Evolutionary conservation across 495 filamentous ascomycete species (phyloP).

Genomic region (Penicillium paxilli): DNA sequence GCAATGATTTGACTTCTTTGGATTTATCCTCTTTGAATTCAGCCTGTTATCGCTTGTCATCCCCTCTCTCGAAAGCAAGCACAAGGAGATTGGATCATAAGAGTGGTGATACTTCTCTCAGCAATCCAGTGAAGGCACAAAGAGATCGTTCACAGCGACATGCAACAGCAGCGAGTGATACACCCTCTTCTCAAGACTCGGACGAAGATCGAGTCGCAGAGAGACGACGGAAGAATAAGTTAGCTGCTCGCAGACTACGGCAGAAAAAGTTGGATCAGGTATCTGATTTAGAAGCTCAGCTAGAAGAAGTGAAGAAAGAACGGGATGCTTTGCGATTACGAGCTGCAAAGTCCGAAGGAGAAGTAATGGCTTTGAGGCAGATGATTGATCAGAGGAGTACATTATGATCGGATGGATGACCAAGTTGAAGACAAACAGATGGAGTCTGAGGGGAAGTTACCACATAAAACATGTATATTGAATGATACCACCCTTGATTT

Average conservation of each 20-base stretch:
- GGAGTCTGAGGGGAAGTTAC: no score
- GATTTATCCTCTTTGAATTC: neutral
- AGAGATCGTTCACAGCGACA: neutral
- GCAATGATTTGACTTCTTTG: no score
- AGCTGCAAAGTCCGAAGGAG: conserved; percentile 10
- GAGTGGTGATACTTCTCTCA: neutral
- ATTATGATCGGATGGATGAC: no score
- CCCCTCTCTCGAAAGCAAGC: neutral
- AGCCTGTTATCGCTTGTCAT: neutral
- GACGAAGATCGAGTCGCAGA: conserved; percentile 7
- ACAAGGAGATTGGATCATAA: neutral
- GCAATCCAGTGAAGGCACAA: no score
- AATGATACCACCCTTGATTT: no score
- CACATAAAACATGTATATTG: no score
- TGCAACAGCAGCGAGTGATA: neutral
- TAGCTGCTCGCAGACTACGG: conserved; percentile 6
- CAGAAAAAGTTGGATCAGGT: conserved; percentile 8
- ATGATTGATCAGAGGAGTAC: neutral
- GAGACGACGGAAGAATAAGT: conserved; percentile 6
- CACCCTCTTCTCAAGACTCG: conserved; percentile 9
- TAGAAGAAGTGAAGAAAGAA: conserved; percentile 8
- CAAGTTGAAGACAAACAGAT: no score
- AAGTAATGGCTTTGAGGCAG: conserved; percentile 6
- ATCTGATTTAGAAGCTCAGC: conserved; percentile 5
- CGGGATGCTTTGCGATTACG: conserved; percentile 5